Evolutionary conservation across 164 flowering plant species (phyloP).

Genomic region (Santalum album): DNA sequence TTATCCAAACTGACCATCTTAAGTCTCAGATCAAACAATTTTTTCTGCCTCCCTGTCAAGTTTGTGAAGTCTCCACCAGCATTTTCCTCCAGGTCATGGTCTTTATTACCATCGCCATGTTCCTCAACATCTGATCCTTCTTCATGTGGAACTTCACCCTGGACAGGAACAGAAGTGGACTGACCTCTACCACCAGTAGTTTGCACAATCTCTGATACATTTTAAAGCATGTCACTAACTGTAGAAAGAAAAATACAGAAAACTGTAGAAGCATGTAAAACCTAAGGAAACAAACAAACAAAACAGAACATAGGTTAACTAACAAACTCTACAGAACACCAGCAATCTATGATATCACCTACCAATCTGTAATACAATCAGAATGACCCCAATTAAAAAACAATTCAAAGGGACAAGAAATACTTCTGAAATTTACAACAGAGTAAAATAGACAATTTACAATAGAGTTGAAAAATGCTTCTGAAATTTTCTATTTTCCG

Average conservation of each 20-base stretch:
- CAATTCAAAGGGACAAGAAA: too few species aligned
- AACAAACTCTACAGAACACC: too few species aligned
- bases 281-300: too few species aligned
- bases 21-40: background rate
- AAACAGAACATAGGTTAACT: too few species aligned
- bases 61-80: background rate
- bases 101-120: background rate
- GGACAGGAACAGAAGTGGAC: slow-evolving; percentile 9
- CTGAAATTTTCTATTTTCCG: too few species aligned
- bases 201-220: slow-evolving; percentile 17
- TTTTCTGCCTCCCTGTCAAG: slow-evolving; percentile 4
- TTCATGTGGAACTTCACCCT: background rate
- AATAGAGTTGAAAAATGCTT: too few species aligned
- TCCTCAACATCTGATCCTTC: background rate
- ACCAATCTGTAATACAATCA: too few species aligned
- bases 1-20: background rate
- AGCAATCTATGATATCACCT: too few species aligned
- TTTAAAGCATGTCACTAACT: background rate
- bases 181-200: slow-evolving; percentile 10
- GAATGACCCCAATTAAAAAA: too few species aligned
- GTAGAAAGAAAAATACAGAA: background rate
- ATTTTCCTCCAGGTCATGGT: background rate
- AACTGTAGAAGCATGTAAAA: background rate
- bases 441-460: too few species aligned
- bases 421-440: too few species aligned